Base-by-base conservation (phyloP, 768 basidiomycete genomes). In the Macrolepiota albuminosa region DNA sequence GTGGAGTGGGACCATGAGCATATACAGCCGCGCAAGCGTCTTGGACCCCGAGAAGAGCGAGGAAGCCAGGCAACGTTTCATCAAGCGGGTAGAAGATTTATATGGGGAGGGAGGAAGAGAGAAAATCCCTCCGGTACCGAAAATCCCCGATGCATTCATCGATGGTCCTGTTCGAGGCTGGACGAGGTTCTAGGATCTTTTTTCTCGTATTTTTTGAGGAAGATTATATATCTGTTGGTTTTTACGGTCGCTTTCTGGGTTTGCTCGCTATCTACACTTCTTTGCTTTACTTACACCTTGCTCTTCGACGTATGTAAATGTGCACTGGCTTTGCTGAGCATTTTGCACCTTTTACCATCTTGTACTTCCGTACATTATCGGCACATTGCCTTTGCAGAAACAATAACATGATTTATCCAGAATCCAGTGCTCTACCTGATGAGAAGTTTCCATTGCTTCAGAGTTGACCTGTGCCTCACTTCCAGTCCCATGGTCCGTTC, bases 1-100 rank as follows among this genome's bases (percentile, higher is more conserved):
- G 53, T 81, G 76, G 72, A 80, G 77, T 10, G 52, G 52, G 37
- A 53, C 52, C 54, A 76, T 70, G 61, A 77, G 77, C 69, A 70
- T 80, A 53, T 81, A 84, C 66, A 80, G 80, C 61, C 79, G 82
- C 7, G 69, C 71, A 50, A 84, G 83, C 62, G 72, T 86, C 56
- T 59, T 86, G 67, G 84, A 86, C 62, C 68, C 72, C 24, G 79
- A 82, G 36, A 76, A 77, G 70, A 85, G 84, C 63, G 78, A 76
- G 64, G 70, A 75, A 64, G 75, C 78, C 54, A 71, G 84, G 58
- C 76, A 78, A 39, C 68, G 79, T 64, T 81, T 87, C 62, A 72
- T 86, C 53, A 66, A 72, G 60, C 71, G 79, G 36, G 81, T 87
- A 16, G 81, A 81, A 67, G 78, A 72, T 55, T 81, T 85, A 81